A percentile compares a stretch with the other conserved stretches of the same genome.
phyloP scores from a whole-genome alignment of 1,284 basidiomycete species.

The Boletellus deceptivus region DNA sequence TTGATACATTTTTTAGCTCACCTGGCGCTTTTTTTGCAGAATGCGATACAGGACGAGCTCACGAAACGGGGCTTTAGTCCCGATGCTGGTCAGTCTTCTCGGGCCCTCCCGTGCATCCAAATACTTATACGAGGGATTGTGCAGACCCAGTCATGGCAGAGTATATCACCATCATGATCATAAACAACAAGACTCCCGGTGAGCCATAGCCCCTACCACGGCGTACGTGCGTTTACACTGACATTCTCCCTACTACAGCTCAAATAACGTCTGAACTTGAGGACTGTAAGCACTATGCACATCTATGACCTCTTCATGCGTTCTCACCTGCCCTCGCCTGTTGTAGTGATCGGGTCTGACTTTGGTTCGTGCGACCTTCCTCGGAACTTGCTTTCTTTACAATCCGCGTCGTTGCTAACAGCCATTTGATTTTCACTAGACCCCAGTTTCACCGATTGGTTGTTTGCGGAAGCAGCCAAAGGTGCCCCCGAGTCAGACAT shows the following conservation, averaged over 20 bases:
- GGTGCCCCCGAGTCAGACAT: conserved; percentile 51
- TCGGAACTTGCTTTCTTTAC: conserved; percentile 5
- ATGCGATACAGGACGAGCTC: conserved; percentile 81
- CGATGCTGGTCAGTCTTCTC: conserved; percentile 62
- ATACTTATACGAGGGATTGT: conserved; percentile 8
- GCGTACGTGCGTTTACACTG: neutral
- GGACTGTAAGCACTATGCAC: conserved; percentile 59
- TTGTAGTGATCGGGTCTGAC: conserved; percentile 73
- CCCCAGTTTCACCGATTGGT: conserved; percentile 77
- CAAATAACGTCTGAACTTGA: conserved; percentile 81
- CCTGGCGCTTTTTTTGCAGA: conserved; percentile 41
- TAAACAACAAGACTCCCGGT: conserved; percentile 85
- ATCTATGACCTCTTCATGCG: conserved; percentile 10
- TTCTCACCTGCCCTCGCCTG: conserved; percentile 17
- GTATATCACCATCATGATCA: conserved; percentile 90
- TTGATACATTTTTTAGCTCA: conserved; percentile 10
- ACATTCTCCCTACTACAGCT: conserved; percentile 42
- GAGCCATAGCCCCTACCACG: conserved; percentile 25
- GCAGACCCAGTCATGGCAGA: conserved; percentile 87
- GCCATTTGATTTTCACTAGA: conserved; percentile 42
- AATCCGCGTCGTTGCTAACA: conserved; percentile 12
- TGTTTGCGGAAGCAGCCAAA: conserved; percentile 75
- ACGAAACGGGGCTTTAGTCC: conserved; percentile 70
- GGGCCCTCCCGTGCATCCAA: neutral
- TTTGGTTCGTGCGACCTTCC: conserved; percentile 50